Percentiles rank a stretch among this genome's conserved stretches.
These are phyloP conservation scores for Rosa multiflora DNA, from an alignment of 306 rosid species.

Conservation along the genomic window DNA sequence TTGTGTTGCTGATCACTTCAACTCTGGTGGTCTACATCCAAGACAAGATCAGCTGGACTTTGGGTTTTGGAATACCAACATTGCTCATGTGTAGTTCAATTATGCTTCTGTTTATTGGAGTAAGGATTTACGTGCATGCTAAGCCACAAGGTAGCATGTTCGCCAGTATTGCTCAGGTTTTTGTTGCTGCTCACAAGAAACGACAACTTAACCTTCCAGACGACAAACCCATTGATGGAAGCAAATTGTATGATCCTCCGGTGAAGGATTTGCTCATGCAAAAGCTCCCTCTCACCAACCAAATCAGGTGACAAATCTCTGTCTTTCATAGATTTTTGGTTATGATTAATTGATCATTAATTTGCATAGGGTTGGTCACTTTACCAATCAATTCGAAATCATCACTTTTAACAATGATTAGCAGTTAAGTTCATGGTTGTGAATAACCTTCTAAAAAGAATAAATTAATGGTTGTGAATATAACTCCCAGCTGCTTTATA, in stretches of 20 bases:
- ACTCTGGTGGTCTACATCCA: slow-evolving; percentile 67
- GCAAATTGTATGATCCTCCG: slow-evolving; percentile 51
- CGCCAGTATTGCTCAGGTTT: slow-evolving; percentile 41
- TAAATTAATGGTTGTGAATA: no score
- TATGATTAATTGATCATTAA: neutral
- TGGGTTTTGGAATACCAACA: slow-evolving; percentile 67
- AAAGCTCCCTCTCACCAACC: slow-evolving; percentile 56
- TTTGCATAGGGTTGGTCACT: neutral
- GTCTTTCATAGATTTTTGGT: neutral
- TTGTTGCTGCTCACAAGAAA: slow-evolving; percentile 62
- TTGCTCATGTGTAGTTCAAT: slow-evolving; percentile 49
- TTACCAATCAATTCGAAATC: neutral
- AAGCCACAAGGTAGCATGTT: slow-evolving; percentile 60
- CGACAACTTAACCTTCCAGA: slow-evolving; percentile 39
- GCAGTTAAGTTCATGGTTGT: neutral
- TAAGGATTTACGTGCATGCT: slow-evolving; percentile 42
- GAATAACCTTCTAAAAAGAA: neutral
- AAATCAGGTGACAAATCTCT: slow-evolving; percentile 46
- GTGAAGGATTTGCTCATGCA: slow-evolving; percentile 14
- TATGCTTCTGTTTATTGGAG: slow-evolving; percentile 46
- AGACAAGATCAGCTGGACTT: slow-evolving; percentile 67
- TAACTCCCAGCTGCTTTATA: no score
- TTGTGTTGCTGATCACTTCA: slow-evolving; percentile 36
- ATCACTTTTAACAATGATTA: neutral
- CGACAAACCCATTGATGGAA: slow-evolving; percentile 7